Conservation (phyloP, 495 filamentous ascomycete genomes). For the Pyrenula aspistea region DNA sequence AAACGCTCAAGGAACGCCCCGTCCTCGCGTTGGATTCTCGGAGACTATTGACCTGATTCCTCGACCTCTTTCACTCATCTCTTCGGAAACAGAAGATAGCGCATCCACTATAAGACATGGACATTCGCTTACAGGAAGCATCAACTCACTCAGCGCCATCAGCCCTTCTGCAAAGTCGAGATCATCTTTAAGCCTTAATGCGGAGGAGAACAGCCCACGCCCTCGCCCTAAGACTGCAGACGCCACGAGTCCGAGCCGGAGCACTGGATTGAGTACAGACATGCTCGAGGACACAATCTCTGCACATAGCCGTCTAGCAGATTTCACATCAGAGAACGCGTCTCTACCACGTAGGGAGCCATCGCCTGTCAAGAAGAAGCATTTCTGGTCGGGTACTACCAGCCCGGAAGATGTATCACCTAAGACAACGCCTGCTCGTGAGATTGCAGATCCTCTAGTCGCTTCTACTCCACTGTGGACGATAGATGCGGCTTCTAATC, state of each 20-base stretch:
- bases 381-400: background rate
- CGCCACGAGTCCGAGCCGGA: conserved; percentile 27
- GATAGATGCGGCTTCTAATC: conserved; percentile 1
- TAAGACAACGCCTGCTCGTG: background rate
- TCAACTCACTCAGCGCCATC: conserved; percentile 47
- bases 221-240: conserved; percentile 39
- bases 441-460: background rate
- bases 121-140: conserved; percentile 51
- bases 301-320: background rate
- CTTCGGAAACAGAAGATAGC: conserved; percentile 61
- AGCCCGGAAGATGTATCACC: conserved; percentile 1
- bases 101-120: conserved; percentile 44
- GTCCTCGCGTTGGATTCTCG: conserved; percentile 45
- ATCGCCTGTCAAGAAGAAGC: background rate
- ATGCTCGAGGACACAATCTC: conserved; percentile 6
- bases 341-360: background rate
- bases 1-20: conserved; percentile 19
- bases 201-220: conserved; percentile 13
- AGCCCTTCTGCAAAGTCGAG: conserved; percentile 15
- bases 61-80: conserved; percentile 60
- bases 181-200: conserved; percentile 16
- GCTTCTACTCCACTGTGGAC: background rate
- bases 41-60: conserved; percentile 57
- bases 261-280: conserved; percentile 1
- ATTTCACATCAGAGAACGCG: background rate